Base-by-base conservation (phyloP, 1,139 yeast genomes). In the Yamadazyma atlantica region DNA sequence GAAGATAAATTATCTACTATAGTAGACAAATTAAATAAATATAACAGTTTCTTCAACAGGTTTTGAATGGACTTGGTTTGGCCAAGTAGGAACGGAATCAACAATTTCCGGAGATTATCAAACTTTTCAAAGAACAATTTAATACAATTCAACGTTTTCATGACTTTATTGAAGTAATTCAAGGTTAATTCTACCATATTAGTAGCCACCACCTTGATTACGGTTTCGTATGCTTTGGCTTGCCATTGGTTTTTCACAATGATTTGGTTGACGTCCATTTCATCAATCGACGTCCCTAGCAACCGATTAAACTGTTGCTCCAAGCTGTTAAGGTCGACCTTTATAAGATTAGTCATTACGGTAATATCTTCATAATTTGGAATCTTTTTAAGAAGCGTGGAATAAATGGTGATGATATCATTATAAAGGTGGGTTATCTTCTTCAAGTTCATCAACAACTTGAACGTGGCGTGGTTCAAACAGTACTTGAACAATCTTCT, bases 331-430 rank as follows among this genome's bases (percentile, higher is more conserved):
- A 68, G 36, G 6, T 51, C 45, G 19, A 46, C 27, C 40, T 56
- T 57, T n/a, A 63, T 55, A 18, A 46, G 44, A 35, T 49, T 44
- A 3, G 73, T 52, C 63, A 69, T 60, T n/a, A 42, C 21, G 4
- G 73, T 65, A 35, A 71, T 52, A 48, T 71, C 76, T 34, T 69
- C 74, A 43, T 68, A 69, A 43, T 66, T 55, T 17, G 73, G 70
- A 18, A 71, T 60, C 45, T 71, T 71, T 35, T 55, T 51, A 29
- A 71, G 51, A 30, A 71, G 54, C 11, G 75, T 67, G 34, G 67
- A 52, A 50, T 70, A 71, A 19, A 70, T 69, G 39, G 67, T 65
- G 32, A 69, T 50, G 32, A 67, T 57, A 46, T 71, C 77, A 24
- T 59, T 52, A 43, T 59, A 68, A 23, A 69, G 54, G 48, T 69